Percentiles rank a stretch among this genome's conserved stretches.
Conservation (phyloP, 208 protist genomes). For the Crithidia fasciculata region DNA sequence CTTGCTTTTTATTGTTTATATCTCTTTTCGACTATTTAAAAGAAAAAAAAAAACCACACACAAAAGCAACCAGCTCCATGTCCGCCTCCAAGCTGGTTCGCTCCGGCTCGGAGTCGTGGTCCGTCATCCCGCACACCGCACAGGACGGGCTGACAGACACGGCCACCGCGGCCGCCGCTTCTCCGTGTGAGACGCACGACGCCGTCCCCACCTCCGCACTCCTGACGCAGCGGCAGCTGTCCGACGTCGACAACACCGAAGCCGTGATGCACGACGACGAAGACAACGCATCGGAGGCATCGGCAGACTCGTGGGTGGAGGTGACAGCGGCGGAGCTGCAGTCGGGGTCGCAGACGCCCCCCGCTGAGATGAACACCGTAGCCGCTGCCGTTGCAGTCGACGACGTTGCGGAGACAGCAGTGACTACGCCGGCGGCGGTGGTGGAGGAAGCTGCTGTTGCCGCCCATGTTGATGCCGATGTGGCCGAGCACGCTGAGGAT, state of each 20-base stretch:
- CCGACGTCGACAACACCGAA: not conserved
- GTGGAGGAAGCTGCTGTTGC: not conserved
- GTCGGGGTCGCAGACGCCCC: not conserved
- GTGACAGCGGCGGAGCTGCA: constrained; percentile 18
- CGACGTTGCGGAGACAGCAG: not conserved
- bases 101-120: constrained; percentile 20
- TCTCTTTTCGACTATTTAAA: not conserved
- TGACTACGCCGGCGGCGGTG: not conserved
- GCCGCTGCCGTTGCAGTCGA: not conserved
- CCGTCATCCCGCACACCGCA: constrained; percentile 1
- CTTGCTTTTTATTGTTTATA: not conserved
- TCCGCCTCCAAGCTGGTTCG: constrained; percentile 4
- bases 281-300: constrained; percentile 1
- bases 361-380: no score
- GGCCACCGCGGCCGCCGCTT: not conserved
- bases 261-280: not conserved
- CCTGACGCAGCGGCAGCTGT: not conserved
- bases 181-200: constrained; percentile 4
- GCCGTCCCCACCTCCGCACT: not conserved
- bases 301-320: constrained; percentile 34
- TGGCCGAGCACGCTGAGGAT: no score
- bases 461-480: no score
- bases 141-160: constrained; percentile 1
- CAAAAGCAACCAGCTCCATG: not conserved
- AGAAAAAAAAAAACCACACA: not conserved